phyloP scores from a whole-genome alignment of 2,329 filamentous ascomycete species.

The Colletotrichum tanaceti region DNA sequence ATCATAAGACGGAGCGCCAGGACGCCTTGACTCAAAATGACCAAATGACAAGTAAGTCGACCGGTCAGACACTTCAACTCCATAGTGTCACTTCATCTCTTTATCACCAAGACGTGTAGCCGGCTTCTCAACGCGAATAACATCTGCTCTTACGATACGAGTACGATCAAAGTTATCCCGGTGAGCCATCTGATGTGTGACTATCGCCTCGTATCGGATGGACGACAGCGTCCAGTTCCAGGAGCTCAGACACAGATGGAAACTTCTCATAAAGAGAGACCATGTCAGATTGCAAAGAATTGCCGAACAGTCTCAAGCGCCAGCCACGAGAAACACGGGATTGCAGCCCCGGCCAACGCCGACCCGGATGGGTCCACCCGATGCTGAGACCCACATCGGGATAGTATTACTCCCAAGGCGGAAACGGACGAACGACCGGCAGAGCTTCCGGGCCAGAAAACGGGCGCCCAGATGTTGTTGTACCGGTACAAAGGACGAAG shows the following conservation, averaged over 20 bases:
- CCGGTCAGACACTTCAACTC: no score
- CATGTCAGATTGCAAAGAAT: no score
- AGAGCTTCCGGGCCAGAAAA: slow-evolving; percentile 5
- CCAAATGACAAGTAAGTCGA: no score
- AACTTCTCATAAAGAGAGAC: background rate
- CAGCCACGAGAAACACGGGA: background rate
- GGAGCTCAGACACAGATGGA: background rate
- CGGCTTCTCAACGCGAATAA: no score
- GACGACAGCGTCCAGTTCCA: background rate
- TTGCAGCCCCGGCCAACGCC: background rate
- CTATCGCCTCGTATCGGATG: background rate
- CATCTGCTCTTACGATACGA: background rate
- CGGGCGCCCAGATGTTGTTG: slow-evolving; percentile 2
- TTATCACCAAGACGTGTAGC: no score
- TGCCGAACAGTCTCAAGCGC: no score
- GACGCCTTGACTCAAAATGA: background rate
- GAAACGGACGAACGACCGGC: background rate
- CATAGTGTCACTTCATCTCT: background rate
- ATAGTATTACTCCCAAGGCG: slow-evolving; percentile 5
- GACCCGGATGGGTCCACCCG: slow-evolving; percentile 5
- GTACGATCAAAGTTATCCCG: background rate
- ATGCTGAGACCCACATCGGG: slow-evolving; percentile 16
- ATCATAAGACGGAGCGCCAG: background rate
- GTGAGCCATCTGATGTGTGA: no score
- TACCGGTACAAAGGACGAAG: slow-evolving; percentile 20